A percentile compares a stretch with the other conserved stretches of the same genome.
Conservation (phyloP, 306 rosid species). For the Prunus armeniaca region DNA sequence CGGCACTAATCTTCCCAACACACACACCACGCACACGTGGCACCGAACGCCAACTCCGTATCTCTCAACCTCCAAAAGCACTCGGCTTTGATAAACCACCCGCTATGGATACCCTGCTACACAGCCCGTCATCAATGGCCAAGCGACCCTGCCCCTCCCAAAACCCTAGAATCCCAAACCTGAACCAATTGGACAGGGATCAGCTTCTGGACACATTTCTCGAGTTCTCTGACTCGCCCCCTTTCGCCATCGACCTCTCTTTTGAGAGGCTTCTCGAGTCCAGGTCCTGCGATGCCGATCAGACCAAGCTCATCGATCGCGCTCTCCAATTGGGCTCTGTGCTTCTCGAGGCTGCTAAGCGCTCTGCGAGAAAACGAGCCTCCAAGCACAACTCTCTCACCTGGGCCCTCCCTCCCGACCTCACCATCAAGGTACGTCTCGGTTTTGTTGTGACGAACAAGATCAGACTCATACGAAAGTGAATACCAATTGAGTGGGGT, state of each 20-base stretch:
- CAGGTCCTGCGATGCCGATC: constrained; percentile 54
- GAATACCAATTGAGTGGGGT: background rate
- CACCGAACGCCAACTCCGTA: constrained; percentile 9
- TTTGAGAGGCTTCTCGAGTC: constrained; percentile 76
- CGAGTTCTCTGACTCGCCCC: constrained; percentile 47
- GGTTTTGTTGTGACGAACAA: no score
- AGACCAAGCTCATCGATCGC: constrained; percentile 72
- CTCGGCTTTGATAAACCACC: constrained; percentile 26
- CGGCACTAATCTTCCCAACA: no score
- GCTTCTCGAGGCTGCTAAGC: constrained; percentile 76
- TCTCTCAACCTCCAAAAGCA: constrained; percentile 12
- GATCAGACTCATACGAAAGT: background rate
- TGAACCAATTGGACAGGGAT: constrained; percentile 35
- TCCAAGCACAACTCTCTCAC: constrained; percentile 70
- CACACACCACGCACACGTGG: constrained; percentile 10
- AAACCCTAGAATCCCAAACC: constrained; percentile 55
- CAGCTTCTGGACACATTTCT: constrained; percentile 54
- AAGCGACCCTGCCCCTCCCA: constrained; percentile 89
- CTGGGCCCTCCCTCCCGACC: constrained; percentile 94
- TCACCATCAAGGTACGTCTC: constrained; percentile 68
- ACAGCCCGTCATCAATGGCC: constrained; percentile 65
- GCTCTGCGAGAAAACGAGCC: constrained; percentile 75
- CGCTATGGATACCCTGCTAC: constrained; percentile 60
- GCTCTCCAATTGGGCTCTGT: constrained; percentile 66
- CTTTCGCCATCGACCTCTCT: constrained; percentile 66